These are phyloP conservation scores for Aureobasidium subglaciale DNA, from an alignment of 2,329 filamentous ascomycete species.

Conservation along the genomic window DNA sequence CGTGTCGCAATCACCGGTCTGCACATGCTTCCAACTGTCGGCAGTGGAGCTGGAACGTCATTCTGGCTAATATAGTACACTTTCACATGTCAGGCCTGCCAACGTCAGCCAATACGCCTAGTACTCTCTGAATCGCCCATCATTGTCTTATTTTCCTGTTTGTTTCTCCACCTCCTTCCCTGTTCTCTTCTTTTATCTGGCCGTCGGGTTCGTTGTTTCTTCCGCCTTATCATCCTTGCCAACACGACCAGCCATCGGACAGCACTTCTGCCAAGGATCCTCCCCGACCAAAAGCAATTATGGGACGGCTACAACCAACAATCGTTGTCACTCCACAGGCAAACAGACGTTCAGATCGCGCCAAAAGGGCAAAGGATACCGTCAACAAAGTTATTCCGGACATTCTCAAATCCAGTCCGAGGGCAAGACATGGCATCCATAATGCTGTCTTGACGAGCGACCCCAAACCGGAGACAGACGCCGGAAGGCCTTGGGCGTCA, in stretches of 20 bases:
- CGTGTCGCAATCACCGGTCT: background rate
- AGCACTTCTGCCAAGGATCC: background rate
- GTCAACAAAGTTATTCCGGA: slow-evolving; percentile 54
- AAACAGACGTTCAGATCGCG: slow-evolving; percentile 28
- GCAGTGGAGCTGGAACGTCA: slow-evolving; percentile 12
- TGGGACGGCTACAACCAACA: slow-evolving; percentile 19
- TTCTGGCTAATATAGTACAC: slow-evolving; percentile 11
- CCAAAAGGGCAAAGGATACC: slow-evolving; percentile 50
- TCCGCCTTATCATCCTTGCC: background rate
- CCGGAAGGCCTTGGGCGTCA: background rate
- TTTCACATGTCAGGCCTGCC: slow-evolving; percentile 12
- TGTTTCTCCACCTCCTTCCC: background rate
- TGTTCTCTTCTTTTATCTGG: background rate
- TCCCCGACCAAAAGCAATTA: slow-evolving; percentile 10
- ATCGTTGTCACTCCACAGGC: slow-evolving; percentile 19
- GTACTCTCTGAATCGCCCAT: slow-evolving; percentile 10
- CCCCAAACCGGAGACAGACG: slow-evolving; percentile 25
- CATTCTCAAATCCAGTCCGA: slow-evolving; percentile 46
- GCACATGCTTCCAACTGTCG: slow-evolving; percentile 6
- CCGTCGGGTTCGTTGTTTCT: background rate
- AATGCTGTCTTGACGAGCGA: slow-evolving; percentile 44
- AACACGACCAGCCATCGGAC: background rate
- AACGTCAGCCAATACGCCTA: slow-evolving; percentile 13
- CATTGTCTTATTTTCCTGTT: slow-evolving; percentile 14
- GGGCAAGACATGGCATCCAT: slow-evolving; percentile 50